Evolutionary conservation across 2,329 filamentous ascomycete species (phyloP), one percentile per base, ranked within the genome.

Genomic region (Pseudogymnoascus sp.): DNA sequence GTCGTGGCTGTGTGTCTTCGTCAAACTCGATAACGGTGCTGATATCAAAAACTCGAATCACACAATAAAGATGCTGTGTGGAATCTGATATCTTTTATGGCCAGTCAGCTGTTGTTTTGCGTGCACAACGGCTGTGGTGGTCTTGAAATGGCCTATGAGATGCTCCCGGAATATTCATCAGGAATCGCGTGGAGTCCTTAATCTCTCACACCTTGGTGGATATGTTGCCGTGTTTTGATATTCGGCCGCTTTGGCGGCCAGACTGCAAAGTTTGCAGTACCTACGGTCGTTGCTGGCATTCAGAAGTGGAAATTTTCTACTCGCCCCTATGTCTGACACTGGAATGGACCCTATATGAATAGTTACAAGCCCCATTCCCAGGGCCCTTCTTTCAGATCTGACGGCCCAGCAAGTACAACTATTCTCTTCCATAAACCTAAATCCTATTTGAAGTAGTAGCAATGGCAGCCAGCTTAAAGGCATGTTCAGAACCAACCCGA

Each of bases 1-100:
- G 45, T 31, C n/a, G 45, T 52, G 45, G 45, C 12, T 52, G 45
- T 52, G 25, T 52, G 45, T 31, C 45, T 52, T 52, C 45, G n/a
- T 52, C 25, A 52, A 52, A 16, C 45, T 52, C 25, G n/a, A 31
- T 31, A 52, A 52, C n/a, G 0, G 25, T 52, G 45, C 18, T 52
- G 25, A 52, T 52, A 52, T 31, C 14, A 31, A 33, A 52, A 33
- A 52, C 25, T 31, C 31, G n/a, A 52, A 52, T 52, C 45, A 9
- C 45, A 52, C 45, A 52, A 16, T 52, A 31, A 9, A 9, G 8
- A 52, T 52, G 45, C n/a, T 52, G 45, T 52, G 45, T 31, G 8
- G 45, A 52, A 52, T 52, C 45, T 31, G 45, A 52, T 52, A 52
- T 52, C 45, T 31, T 31, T 52, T 31, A 18, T n/a, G 43, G 23